Percentiles rank a stretch among this genome's conserved stretches.
These are phyloP conservation scores for Chrysanthemum seticuspe DNA, from an alignment of 129 eudicot genomes.

Conservation along the genomic window DNA sequence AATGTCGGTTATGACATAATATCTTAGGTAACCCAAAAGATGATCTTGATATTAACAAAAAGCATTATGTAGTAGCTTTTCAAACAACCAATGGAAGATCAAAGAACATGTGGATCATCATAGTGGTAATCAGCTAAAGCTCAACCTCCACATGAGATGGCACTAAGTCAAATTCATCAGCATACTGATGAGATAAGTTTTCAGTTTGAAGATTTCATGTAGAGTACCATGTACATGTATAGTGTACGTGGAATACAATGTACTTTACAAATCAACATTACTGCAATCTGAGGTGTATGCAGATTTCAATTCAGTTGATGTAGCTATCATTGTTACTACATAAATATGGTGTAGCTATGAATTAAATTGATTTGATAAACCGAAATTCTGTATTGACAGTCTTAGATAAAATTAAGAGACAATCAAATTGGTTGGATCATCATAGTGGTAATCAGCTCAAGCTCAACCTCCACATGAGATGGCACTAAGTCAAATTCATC, in stretches of 20 bases:
- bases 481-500: slow-evolving; percentile 91
- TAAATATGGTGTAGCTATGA: too few relatives aligned
- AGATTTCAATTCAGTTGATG: too few relatives aligned
- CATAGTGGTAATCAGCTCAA: slow-evolving; percentile 70
- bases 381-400: too few relatives aligned
- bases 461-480: slow-evolving; percentile 67
- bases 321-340: too few relatives aligned
- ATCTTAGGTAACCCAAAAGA: slow-evolving; percentile 84
- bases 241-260: too few relatives aligned
- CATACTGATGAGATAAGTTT: slow-evolving; percentile 42
- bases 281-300: too few relatives aligned
- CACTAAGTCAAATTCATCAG: slow-evolving; percentile 81
- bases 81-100: slow-evolving; percentile 72
- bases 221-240: too few relatives aligned
- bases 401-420: too few relatives aligned
- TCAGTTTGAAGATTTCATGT: slow-evolving; percentile 26
- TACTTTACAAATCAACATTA: too few relatives aligned
- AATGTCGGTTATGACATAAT: background rate
- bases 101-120: slow-evolving; percentile 62
- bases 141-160: slow-evolving; percentile 75
- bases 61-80: slow-evolving; percentile 89
- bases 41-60: slow-evolving; percentile 82
- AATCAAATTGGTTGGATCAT: too few relatives aligned
- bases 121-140: slow-evolving; percentile 61
- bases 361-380: too few relatives aligned